phyloP scores from a whole-genome alignment of 169 alveolate species.

The Plasmodium inui region DNA sequence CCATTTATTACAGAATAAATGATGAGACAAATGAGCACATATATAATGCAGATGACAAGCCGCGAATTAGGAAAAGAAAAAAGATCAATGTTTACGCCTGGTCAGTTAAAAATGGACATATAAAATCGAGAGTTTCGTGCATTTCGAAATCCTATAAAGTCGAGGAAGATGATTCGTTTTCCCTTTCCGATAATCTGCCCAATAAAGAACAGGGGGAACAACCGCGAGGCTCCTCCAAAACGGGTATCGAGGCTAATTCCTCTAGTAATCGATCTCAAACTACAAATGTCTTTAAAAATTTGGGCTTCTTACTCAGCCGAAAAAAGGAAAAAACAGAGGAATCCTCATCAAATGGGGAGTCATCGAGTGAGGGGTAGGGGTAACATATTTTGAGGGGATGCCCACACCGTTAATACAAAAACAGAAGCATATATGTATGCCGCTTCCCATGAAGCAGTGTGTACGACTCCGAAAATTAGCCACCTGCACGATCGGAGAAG shows the following conservation, averaged over 20 bases:
- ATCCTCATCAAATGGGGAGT: constrained; percentile 45
- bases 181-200: neutral
- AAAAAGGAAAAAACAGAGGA: constrained; percentile 13
- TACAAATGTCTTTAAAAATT: constrained; percentile 62
- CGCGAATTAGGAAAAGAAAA: constrained; percentile 33
- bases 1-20: constrained; percentile 33
- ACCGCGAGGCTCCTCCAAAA: neutral
- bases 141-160: constrained; percentile 66
- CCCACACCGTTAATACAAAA: neutral
- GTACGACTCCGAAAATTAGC: neutral
- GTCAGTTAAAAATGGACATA: constrained; percentile 48
- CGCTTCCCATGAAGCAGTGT: neutral
- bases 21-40: constrained; percentile 38
- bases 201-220: neutral
- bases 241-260: neutral
- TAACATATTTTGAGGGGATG: neutral
- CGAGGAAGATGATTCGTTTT: constrained; percentile 2
- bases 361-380: constrained; percentile 36
- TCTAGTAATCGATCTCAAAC: constrained; percentile 2
- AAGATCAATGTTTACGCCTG: constrained; percentile 58
- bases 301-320: constrained; percentile 57
- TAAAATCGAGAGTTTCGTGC: constrained; percentile 62
- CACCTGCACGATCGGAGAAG: neutral
- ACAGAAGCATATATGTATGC: neutral
- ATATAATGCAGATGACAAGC: constrained; percentile 41